Evolutionary conservation across 2,329 filamentous ascomycete genomes (phyloP).

Genomic region (Niveomyces coronatus): DNA sequence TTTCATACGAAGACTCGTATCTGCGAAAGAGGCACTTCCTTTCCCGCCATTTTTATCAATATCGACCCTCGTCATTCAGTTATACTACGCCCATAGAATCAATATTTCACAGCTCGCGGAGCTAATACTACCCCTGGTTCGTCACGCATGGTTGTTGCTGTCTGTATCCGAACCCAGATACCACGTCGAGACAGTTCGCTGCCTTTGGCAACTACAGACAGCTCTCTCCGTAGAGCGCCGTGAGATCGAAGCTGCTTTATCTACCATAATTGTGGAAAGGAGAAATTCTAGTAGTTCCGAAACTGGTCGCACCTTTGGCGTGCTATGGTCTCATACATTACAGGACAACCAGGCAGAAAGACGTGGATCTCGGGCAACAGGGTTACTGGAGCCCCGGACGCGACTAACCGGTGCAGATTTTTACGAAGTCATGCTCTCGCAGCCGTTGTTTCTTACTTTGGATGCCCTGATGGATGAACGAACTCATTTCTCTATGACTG

Average conservation of each 20-base stretch:
- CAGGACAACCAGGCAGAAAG: slow-evolving; percentile 48
- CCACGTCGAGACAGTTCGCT: slow-evolving; percentile 83
- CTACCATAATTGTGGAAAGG: slow-evolving; percentile 53
- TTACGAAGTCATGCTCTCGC: slow-evolving; percentile 64
- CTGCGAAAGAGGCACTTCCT: slow-evolving; percentile 25
- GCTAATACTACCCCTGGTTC: slow-evolving; percentile 59
- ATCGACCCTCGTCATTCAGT: slow-evolving; percentile 45
- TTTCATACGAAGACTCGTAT: slow-evolving; percentile 40
- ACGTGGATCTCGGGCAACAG: slow-evolving; percentile 31
- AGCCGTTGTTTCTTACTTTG: slow-evolving; percentile 71
- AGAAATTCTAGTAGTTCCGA: slow-evolving; percentile 40
- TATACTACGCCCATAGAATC: slow-evolving; percentile 45
- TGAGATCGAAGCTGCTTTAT: slow-evolving; percentile 71
- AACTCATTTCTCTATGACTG: slow-evolving; percentile 64
- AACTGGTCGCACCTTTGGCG: slow-evolving; percentile 57
- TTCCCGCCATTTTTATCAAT: slow-evolving; percentile 50
- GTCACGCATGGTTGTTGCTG: slow-evolving; percentile 68
- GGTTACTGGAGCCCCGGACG: slow-evolving; percentile 12
- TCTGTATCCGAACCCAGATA: slow-evolving; percentile 80
- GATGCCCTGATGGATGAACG: slow-evolving; percentile 66
- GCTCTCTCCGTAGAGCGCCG: slow-evolving; percentile 56
- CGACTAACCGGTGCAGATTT: slow-evolving; percentile 47
- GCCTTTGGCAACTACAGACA: slow-evolving; percentile 75
- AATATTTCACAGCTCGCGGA: slow-evolving; percentile 41
- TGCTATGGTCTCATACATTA: slow-evolving; percentile 73